These are phyloP conservation scores for Fraxinus excelsior DNA, from an alignment of 257 asterid genomes.

Conservation along the genomic window DNA sequence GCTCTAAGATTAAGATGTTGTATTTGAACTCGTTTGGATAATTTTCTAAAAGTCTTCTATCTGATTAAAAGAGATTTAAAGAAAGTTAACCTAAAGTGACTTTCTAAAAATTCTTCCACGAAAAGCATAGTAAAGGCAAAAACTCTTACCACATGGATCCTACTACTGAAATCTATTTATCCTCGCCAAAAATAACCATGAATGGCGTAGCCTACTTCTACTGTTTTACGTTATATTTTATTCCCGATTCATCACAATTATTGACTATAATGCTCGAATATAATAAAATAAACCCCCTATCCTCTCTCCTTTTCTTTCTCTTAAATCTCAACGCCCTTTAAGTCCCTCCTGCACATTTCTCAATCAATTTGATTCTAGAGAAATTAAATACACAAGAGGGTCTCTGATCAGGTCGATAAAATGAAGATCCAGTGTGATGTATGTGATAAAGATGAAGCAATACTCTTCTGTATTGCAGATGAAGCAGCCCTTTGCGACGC, in stretches of 20 bases:
- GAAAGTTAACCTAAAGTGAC: too few relatives aligned
- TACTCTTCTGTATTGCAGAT: conserved; percentile 72
- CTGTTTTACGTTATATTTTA: too few relatives aligned
- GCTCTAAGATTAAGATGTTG: too few relatives aligned
- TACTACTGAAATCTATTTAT: too few relatives aligned
- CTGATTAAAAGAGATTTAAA: too few relatives aligned
- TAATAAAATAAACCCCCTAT: background rate
- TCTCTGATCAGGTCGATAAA: background rate
- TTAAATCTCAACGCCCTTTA: conserved; percentile 11
- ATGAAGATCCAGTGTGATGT: conserved; percentile 98
- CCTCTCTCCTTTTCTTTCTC: background rate
- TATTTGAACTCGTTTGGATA: too few relatives aligned
- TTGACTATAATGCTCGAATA: conserved; percentile 22
- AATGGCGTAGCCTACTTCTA: too few relatives aligned
- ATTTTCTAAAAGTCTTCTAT: too few relatives aligned
- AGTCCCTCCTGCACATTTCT: background rate
- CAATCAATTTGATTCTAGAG: background rate
- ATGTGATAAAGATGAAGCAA: conserved; percentile 68
- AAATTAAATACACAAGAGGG: background rate
- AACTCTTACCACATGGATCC: background rate
- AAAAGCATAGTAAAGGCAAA: background rate
- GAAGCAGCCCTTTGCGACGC: conserved; percentile 85
- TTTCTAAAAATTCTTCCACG: too few relatives aligned
- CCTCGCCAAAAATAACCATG: too few relatives aligned
- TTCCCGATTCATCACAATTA: conserved; percentile 11